phyloP scores from a whole-genome alignment of 495 filamentous ascomycete genomes.

The Lasiosphaeria miniovina region DNA sequence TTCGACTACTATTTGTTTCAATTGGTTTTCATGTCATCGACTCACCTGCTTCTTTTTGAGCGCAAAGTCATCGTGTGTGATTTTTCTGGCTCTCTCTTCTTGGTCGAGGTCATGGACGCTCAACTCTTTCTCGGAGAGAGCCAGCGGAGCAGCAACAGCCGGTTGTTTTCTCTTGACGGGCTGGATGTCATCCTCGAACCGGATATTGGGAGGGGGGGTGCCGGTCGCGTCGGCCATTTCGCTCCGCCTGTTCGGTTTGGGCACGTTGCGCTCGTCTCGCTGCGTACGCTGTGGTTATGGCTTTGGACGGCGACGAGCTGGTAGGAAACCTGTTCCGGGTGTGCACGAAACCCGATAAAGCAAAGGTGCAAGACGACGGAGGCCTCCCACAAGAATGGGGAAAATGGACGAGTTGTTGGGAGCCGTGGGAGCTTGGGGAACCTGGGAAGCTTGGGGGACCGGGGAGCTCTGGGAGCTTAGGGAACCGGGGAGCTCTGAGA shows the following conservation, averaged over 20 bases:
- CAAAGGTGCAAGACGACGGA: background rate
- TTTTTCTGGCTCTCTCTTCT: constrained; percentile 22
- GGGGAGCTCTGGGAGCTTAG: background rate
- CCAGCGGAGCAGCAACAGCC: background rate
- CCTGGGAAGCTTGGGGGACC: background rate
- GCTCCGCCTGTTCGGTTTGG: no score
- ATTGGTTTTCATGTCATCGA: background rate
- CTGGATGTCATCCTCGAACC: constrained; percentile 10
- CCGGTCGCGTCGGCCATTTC: background rate
- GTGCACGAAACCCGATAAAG: background rate
- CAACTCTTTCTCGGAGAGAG: constrained; percentile 7
- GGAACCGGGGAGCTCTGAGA: background rate
- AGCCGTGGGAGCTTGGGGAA: background rate
- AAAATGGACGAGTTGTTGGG: background rate
- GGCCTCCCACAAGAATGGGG: background rate
- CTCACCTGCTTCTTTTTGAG: constrained; percentile 34
- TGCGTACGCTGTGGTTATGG: background rate
- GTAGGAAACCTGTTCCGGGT: no score
- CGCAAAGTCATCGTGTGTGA: constrained; percentile 29
- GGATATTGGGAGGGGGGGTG: constrained; percentile 4
- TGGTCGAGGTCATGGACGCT: constrained; percentile 14
- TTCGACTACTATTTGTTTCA: background rate
- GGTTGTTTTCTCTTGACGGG: background rate
- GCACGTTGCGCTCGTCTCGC: background rate
- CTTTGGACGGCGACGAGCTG: background rate